phyloP scores from a whole-genome alignment of 306 rosid genomes.

The Vigna hirtella region DNA sequence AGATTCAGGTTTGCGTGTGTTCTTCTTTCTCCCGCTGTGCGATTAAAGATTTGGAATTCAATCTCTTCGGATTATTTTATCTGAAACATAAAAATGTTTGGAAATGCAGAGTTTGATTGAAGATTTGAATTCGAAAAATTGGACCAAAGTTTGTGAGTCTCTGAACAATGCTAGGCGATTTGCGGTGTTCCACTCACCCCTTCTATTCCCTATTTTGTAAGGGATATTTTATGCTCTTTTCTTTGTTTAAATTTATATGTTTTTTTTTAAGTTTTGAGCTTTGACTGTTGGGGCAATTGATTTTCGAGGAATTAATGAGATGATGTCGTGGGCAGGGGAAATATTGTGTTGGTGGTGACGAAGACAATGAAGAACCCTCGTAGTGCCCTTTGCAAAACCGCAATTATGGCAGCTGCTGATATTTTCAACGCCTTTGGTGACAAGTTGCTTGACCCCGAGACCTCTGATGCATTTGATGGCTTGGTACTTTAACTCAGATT shows the following conservation, averaged over 20 bases:
- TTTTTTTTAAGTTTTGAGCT: slow-evolving; percentile 13
- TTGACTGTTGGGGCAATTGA: slow-evolving; percentile 3
- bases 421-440: slow-evolving; percentile 79
- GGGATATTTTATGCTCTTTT: slow-evolving; percentile 4
- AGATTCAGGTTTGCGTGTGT: slow-evolving; percentile 60
- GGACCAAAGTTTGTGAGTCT: slow-evolving; percentile 78
- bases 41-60: neutral
- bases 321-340: slow-evolving; percentile 58
- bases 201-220: slow-evolving; percentile 64
- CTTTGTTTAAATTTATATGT: neutral
- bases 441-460: slow-evolving; percentile 63
- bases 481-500: slow-evolving; percentile 58
- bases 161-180: slow-evolving; percentile 79
- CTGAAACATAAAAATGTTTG: neutral
- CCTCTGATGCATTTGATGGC: slow-evolving; percentile 71
- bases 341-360: slow-evolving; percentile 65
- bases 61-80: neutral
- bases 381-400: slow-evolving; percentile 91
- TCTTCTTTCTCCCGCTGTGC: neutral
- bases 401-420: slow-evolving; percentile 92
- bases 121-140: slow-evolving; percentile 77
- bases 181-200: slow-evolving; percentile 65
- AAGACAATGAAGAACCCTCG: slow-evolving; percentile 94
- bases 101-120: slow-evolving; percentile 64
- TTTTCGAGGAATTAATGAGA: slow-evolving; percentile 28